phyloP scores from a whole-genome alignment of 2,329 filamentous ascomycete species.

The Cryphonectria naterciae region DNA sequence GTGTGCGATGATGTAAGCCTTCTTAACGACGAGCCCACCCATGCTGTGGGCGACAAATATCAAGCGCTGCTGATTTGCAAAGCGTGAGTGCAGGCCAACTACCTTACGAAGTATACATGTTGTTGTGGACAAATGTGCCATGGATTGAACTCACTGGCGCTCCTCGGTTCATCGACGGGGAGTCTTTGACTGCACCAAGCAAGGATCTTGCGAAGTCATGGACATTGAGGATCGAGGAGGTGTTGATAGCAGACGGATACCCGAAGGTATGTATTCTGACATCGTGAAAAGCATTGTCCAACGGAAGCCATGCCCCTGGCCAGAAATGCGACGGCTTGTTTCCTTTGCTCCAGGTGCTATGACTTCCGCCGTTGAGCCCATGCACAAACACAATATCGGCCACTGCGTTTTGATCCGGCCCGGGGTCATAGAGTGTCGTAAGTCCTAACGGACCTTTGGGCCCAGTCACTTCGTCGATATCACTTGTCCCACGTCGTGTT shows the following conservation, averaged over 20 bases:
- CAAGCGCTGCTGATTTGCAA: constrained; percentile 30
- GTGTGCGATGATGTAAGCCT: constrained; percentile 39
- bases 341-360: constrained; percentile 41
- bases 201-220: constrained; percentile 40
- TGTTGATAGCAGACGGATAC: constrained; percentile 32
- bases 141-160: constrained; percentile 27
- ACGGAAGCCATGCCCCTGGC: constrained; percentile 41
- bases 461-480: neutral
- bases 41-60: constrained; percentile 45
- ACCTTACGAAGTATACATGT: neutral
- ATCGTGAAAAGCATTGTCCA: constrained; percentile 37
- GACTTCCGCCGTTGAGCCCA: constrained; percentile 42
- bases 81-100: neutral
- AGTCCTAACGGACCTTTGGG: constrained; percentile 31
- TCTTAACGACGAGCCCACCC: constrained; percentile 44
- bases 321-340: constrained; percentile 35
- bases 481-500: neutral
- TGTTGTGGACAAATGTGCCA: neutral
- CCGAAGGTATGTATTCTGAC: constrained; percentile 41
- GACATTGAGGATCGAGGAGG: constrained; percentile 36
- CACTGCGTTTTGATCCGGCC: neutral
- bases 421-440: constrained; percentile 32
- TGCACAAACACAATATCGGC: constrained; percentile 45
- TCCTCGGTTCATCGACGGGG: constrained; percentile 32
- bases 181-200: constrained; percentile 36